Conservation (phyloP, 371 early-diverging fungal species). For the Catenaria anguillulae region DNA sequence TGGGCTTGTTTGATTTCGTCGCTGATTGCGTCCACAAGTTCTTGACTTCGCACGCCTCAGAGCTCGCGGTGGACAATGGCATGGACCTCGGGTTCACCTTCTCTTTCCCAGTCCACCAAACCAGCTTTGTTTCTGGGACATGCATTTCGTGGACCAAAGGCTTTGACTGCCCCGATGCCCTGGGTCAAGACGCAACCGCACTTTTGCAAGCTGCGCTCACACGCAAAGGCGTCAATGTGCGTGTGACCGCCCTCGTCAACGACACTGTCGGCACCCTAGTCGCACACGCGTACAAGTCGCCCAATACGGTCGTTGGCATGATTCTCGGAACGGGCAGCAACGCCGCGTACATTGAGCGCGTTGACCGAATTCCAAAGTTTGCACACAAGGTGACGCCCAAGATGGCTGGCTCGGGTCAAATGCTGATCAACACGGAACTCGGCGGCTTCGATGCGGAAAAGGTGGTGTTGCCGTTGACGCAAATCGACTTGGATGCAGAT, state of each 20-base stretch:
- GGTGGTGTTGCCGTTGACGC: constrained; percentile 61
- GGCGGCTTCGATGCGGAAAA: constrained; percentile 69
- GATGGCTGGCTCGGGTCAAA: constrained; percentile 27
- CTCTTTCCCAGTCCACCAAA: constrained; percentile 81
- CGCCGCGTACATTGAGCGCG: constrained; percentile 79
- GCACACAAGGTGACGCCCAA: constrained; percentile 46
- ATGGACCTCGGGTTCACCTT: constrained; percentile 83
- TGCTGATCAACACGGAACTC: constrained; percentile 21
- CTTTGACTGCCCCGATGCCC: constrained; percentile 57
- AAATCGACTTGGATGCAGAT: constrained; percentile 71
- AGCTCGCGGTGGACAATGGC: constrained; percentile 10
- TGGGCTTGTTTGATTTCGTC: constrained; percentile 73
- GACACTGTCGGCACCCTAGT: constrained; percentile 91
- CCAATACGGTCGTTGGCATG: constrained; percentile 68
- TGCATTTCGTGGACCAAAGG: constrained; percentile 89
- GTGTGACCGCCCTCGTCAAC: constrained; percentile 80
- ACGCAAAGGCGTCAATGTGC: constrained; percentile 50
- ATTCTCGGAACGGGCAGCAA: constrained; percentile 95
- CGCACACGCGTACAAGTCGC: constrained; percentile 67
- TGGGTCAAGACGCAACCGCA: constrained; percentile 76
- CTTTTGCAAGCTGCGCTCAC: constrained; percentile 70
- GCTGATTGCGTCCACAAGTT: constrained; percentile 74
- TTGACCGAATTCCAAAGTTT: constrained; percentile 58
- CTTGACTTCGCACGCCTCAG: constrained; percentile 38
- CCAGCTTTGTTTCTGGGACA: constrained; percentile 54